Base-by-base conservation (phyloP, 768 basidiomycete species). In the Lactarius sanguifluus region DNA sequence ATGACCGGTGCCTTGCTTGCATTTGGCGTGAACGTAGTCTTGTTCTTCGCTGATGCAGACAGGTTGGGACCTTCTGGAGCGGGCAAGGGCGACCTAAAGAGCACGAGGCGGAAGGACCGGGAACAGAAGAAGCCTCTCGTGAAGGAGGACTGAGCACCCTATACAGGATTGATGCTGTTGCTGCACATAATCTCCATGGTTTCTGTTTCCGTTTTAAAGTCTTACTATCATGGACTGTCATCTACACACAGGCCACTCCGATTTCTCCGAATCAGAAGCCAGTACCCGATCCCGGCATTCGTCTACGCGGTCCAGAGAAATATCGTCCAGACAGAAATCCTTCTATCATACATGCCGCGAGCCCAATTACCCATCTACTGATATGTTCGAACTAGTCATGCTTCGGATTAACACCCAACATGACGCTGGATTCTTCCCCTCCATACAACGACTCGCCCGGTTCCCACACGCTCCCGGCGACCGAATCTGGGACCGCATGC, bases 1-100 rank as follows among this genome's bases (percentile, higher is more conserved):
- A 81, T 90, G 61, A 36, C 82, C 3, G 86, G 86, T 2, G 84
- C 88, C 23, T 72, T 90, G 36, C 72, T 72, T 10, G 86, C 86
- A 0, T 78, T 92, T 47, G 77, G 77, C 9, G 73, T 82, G 38
- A 87, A 77, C 68, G 64, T 71, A 15, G 59, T 76, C 16, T 43
- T 72, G 18, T 73, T 73, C 36, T 67, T 79, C 34, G 75, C 76
- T 6, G 69, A 70, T 23, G 64, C 54, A 18, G 56, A 69, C 56
- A 65, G 63, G 25, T 12, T 63, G 3, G 66, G 47, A 6, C 38
- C 57, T 45, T 45, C 54, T 30, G 28, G 28, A 3, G 32, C 52
- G 10, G 45, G 32, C 34, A 68, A 64, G 15, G 18, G 23, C 18
- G 40, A 18, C 8, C 34, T 7, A 6, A 63, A 60, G 60, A 57